Conservation (phyloP, 345 rosid species). For the Clarkia xantiana region DNA sequence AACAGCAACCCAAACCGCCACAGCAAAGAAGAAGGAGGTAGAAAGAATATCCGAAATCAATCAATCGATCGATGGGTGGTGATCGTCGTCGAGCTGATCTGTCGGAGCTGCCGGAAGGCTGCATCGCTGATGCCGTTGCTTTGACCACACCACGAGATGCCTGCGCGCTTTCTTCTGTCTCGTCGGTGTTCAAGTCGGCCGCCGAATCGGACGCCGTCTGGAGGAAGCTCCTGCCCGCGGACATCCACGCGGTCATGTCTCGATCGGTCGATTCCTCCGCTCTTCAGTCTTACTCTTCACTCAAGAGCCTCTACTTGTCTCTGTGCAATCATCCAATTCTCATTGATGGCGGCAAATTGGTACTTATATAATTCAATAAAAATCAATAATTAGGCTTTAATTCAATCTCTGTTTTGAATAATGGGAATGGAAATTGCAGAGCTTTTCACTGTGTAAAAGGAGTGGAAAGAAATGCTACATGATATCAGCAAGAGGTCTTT, state of each 20-base stretch:
- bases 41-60: no score
- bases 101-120: slow-evolving; percentile 8
- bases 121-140: slow-evolving; percentile 11
- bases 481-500: slow-evolving; percentile 19
- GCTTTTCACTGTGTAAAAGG: slow-evolving; percentile 13
- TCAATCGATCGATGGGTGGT: neutral
- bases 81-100: neutral
- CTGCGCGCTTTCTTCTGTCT: slow-evolving; percentile 11
- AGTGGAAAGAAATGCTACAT: slow-evolving; percentile 21
- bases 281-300: neutral
- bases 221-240: slow-evolving; percentile 15
- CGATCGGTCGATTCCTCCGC: neutral
- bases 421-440: slow-evolving; percentile 4
- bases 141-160: slow-evolving; percentile 16
- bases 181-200: slow-evolving; percentile 11
- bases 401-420: no score
- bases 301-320: slow-evolving; percentile 15
- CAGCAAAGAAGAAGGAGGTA: no score
- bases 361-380: no score
- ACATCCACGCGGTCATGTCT: slow-evolving; percentile 1
- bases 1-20: no score
- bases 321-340: slow-evolving; percentile 19
- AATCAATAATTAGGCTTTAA: no score
- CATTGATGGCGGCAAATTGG: slow-evolving; percentile 19
- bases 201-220: slow-evolving; percentile 22